Conservation (phyloP, 169 alveolate genomes). For the Cryptosporidium tyzzeri region DNA sequence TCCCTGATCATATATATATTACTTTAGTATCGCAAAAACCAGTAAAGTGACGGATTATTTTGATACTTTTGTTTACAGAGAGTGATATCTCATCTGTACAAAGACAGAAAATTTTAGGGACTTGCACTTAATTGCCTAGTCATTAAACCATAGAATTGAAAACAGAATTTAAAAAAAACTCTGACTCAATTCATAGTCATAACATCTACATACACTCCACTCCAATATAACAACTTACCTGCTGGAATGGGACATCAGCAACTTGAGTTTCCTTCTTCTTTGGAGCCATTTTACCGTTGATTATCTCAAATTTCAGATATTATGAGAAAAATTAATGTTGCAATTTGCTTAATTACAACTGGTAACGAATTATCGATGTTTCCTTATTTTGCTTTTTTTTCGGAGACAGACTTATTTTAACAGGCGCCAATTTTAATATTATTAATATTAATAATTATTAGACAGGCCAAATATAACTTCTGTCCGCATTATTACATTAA, state of each 20-base stretch:
- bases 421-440: slow-evolving; percentile 19
- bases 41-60: too few relatives aligned
- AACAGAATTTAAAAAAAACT: not conserved
- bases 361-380: not conserved
- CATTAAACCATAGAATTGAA: not conserved
- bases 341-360: slow-evolving; percentile 8
- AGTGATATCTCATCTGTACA: not conserved
- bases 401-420: slow-evolving; percentile 34
- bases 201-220: not conserved
- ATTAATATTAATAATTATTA: not conserved
- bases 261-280: slow-evolving; percentile 70
- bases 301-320: slow-evolving; percentile 5
- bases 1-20: not conserved
- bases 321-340: not conserved
- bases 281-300: slow-evolving; percentile 56
- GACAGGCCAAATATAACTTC: not conserved
- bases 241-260: slow-evolving; percentile 76
- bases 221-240: slow-evolving; percentile 37
- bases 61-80: not conserved
- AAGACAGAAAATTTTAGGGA: not conserved
- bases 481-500: not conserved
- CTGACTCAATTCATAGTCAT: not conserved
- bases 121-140: not conserved
- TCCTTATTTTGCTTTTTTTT: not conserved
- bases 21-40: not conserved